phyloP scores from a whole-genome alignment of 2,329 filamentous ascomycete species.

The Ramichloridium luteum region DNA sequence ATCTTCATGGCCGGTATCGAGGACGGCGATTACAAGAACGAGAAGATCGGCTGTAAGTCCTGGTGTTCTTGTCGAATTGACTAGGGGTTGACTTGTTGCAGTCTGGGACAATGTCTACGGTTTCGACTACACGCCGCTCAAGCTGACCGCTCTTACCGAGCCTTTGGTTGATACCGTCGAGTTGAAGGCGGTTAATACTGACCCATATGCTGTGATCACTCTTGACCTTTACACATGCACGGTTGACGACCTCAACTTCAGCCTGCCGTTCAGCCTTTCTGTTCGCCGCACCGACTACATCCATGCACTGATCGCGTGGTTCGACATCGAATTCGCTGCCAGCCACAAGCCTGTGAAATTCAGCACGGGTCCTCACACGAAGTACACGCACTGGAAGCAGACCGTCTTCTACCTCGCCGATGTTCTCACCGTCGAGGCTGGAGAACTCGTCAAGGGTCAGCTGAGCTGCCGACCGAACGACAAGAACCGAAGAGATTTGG shows the following conservation, averaged over 20 bases:
- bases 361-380: conserved; percentile 93
- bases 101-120: conserved; percentile 99
- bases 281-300: conserved; percentile 85
- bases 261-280: conserved; percentile 60
- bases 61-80: conserved; percentile 9
- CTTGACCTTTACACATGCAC: conserved; percentile 94
- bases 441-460: conserved; percentile 62
- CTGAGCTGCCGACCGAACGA: conserved; percentile 79
- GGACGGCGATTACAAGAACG: conserved; percentile 98
- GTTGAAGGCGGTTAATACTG: conserved; percentile 90
- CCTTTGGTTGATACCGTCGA: conserved; percentile 97
- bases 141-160: conserved; percentile 84
- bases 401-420: conserved; percentile 97
- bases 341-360: conserved; percentile 98
- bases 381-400: conserved; percentile 99
- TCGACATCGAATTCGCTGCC: conserved; percentile 95
- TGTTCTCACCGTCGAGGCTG: conserved; percentile 79
- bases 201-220: conserved; percentile 71
- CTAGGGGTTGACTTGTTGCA: conserved; percentile 31
- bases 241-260: conserved; percentile 71
- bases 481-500: conserved; percentile 88
- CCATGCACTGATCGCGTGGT: conserved; percentile 95
- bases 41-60: conserved; percentile 93
- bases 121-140: conserved; percentile 91
- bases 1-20: conserved; percentile 96